Evolutionary conservation across 2,329 filamentous ascomycete species (phyloP), one percentile per base, ranked within the genome.

Genomic region (Neopestalotiopsis rosae): DNA sequence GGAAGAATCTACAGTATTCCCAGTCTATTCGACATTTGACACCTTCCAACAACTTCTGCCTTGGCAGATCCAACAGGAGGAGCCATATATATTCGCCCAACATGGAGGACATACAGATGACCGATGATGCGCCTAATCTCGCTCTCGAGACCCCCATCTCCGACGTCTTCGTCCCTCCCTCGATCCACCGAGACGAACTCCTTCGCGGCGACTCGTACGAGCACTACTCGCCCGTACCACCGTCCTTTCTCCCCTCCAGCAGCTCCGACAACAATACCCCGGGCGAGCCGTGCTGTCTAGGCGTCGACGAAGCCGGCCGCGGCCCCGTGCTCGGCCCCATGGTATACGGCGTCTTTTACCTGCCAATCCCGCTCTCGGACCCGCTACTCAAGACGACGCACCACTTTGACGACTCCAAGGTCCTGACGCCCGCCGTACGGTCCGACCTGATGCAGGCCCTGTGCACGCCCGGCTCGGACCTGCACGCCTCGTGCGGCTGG

Each of bases 321-420:
- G 95, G 95, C 1, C 95, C 95, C 30, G 95, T 98, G n/a, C 88
- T 98, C 13, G 95, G 93, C 73, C 91, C 85, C 74, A 91, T 92
- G 90, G 90, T 92, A 75, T 92, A 92, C 83, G 88, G 86, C 72
- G 84, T 91, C 75, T 91, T 91, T 82, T 90, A 88, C 83, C 93
- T 97, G 72, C 97, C 97, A 65, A 80, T 93, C 1, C 86, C 90
- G 0, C 84, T 90, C 34, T 88, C 91, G 32, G 90, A 91, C 77
- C 87, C 92, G 1, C 89, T 98, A 34, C 90, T 98, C 28, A 92
- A 93, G 65, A 82, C 89, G 45, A 89, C 90, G 4, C 92, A 97
- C 83, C 92, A 91, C 84, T 98, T 98, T 82, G 92, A 98, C 85
- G 95, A 98, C 85, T 97, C 93, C 79, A 98, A 98, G 83, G 93